A percentile compares a stretch with the other conserved stretches of the same genome.
Conservation (phyloP, 2,329 filamentous ascomycete species). For the Aspergillus sp. region DNA sequence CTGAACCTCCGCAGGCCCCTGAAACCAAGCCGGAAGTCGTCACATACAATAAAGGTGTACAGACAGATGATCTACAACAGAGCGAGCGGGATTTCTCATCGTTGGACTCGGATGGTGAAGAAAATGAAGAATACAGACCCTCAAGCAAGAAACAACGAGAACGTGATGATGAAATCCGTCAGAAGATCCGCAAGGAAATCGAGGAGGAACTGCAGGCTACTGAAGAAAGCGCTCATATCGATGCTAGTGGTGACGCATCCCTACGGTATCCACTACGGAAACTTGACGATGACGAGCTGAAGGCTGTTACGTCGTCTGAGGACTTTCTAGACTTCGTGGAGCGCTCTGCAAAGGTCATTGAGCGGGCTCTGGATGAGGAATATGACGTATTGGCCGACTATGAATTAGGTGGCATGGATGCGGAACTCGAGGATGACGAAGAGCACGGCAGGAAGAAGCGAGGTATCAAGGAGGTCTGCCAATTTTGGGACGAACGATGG, state of each 20-base stretch:
- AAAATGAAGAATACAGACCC: conserved; percentile 58
- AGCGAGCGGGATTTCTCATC: conserved; percentile 54
- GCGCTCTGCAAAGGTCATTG: conserved; percentile 93
- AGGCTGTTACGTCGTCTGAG: conserved; percentile 84
- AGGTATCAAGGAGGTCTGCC: conserved; percentile 72
- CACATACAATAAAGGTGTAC: conserved; percentile 95
- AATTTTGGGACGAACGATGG: conserved; percentile 94
- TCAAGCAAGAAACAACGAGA: conserved; percentile 77
- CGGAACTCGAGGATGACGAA: conserved; percentile 77
- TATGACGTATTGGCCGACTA: conserved; percentile 97
- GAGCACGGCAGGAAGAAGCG: conserved; percentile 49
- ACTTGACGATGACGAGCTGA: conserved; percentile 79
- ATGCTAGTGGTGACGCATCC: conserved; percentile 42
- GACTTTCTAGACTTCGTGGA: conserved; percentile 97
- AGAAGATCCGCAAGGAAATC: conserved; percentile 82
- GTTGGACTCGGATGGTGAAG: conserved; percentile 64
- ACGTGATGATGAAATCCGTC: conserved; percentile 83
- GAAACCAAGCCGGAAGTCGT: conserved; percentile 69
- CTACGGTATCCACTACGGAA: conserved; percentile 73
- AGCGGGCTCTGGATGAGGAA: conserved; percentile 89
- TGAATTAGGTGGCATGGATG: conserved; percentile 71
- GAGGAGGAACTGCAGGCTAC: conserved; percentile 84
- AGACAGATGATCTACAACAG: conserved; percentile 73
- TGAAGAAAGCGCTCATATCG: conserved; percentile 45
- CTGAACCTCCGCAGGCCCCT: conserved; percentile 65